phyloP scores from a whole-genome alignment of 2,329 filamentous ascomycete genomes.

The Trichoderma oligosporum region DNA sequence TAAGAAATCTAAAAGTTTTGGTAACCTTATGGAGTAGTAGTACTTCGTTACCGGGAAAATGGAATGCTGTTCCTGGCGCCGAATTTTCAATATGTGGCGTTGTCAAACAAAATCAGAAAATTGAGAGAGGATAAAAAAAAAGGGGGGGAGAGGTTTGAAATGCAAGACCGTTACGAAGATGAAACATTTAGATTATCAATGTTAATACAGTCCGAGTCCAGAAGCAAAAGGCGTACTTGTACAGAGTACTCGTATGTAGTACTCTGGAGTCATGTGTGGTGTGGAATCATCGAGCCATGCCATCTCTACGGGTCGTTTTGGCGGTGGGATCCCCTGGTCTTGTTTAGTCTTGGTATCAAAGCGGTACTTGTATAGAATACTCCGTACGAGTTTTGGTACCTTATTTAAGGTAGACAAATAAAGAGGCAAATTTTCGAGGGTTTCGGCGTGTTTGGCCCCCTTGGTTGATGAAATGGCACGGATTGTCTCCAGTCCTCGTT shows the following conservation, averaged over 20 bases:
- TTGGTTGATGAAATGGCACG: not conserved
- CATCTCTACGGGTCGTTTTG: conserved; percentile 11
- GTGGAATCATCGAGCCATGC: conserved; percentile 1
- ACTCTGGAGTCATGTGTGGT: not conserved
- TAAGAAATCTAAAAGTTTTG: not conserved
- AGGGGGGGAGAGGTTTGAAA: not conserved
- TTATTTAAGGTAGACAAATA: too few species aligned
- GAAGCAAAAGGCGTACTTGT: too few species aligned
- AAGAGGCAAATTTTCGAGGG: not conserved
- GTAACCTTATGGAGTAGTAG: too few species aligned
- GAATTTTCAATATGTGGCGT: not conserved
- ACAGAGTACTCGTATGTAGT: too few species aligned
- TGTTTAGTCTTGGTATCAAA: too few species aligned
- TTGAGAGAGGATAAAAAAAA: not conserved
- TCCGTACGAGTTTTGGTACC: too few species aligned
- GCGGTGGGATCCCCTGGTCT: conserved; percentile 7
- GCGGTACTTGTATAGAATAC: too few species aligned
- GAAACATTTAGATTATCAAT: too few species aligned
- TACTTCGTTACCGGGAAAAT: too few species aligned
- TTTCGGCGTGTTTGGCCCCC: not conserved
- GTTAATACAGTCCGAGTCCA: not conserved
- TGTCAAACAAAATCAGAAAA: not conserved
- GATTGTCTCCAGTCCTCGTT: not conserved
- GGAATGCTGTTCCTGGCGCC: not conserved
- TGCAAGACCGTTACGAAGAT: not conserved